Conservation (phyloP, 352 stramenopile species). For the Elongisporangium prolatum region DNA sequence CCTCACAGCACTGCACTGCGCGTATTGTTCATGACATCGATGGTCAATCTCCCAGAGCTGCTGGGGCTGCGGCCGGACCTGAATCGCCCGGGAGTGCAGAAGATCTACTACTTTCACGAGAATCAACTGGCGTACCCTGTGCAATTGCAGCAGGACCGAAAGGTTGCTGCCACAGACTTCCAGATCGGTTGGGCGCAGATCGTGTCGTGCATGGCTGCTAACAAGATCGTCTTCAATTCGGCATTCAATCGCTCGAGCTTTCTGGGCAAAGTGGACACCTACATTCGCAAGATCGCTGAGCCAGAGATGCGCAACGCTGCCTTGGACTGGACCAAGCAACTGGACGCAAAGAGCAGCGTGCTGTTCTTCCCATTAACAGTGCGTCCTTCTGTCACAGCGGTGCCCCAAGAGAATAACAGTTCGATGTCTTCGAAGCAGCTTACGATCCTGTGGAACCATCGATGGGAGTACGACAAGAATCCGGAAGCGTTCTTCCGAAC, state of each 20-base stretch:
- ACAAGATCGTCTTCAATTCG: conserved; percentile 53
- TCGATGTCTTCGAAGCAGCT: conserved; percentile 4
- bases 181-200: conserved; percentile 55
- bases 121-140: conserved; percentile 60
- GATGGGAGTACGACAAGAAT: conserved; percentile 65
- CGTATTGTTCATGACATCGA: conserved; percentile 38
- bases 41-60: conserved; percentile 39
- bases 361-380: conserved; percentile 36
- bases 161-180: conserved; percentile 43
- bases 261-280: conserved; percentile 33
- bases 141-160: conserved; percentile 15
- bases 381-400: conserved; percentile 1
- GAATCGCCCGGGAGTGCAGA: conserved; percentile 10
- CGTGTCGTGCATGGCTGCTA: conserved; percentile 37
- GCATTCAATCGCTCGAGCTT: conserved; percentile 37
- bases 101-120: conserved; percentile 68
- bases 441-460: conserved; percentile 47
- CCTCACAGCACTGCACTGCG: conserved; percentile 13
- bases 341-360: conserved; percentile 28
- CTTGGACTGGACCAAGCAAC: conserved; percentile 7
- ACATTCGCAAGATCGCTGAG: conserved; percentile 50
- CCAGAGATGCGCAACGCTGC: conserved; percentile 20
- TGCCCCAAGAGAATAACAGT: neutral
- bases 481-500: conserved; percentile 40
- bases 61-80: conserved; percentile 29